Percentiles rank a stretch among this genome's conserved stretches.
phyloP scores from a whole-genome alignment of 805 yeast species.

The Ogataea thermomethanolica region DNA sequence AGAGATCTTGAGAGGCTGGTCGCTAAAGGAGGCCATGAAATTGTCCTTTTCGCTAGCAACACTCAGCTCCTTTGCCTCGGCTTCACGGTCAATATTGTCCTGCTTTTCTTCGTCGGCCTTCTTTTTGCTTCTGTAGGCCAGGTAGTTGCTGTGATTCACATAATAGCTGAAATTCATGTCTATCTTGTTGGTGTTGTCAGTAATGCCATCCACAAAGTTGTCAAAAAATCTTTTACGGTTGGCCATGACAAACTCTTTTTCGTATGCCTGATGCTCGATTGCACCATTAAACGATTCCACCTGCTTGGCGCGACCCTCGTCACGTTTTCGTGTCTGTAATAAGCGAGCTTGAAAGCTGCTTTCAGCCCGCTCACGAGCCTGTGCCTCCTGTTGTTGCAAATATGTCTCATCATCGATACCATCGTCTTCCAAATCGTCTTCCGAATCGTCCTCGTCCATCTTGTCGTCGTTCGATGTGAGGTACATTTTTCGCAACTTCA shows the following conservation, averaged over 20 bases:
- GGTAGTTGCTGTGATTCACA: constrained; percentile 42
- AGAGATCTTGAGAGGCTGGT: constrained; percentile 23
- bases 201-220: constrained; percentile 28
- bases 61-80: constrained; percentile 29
- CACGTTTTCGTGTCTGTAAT: constrained; percentile 23
- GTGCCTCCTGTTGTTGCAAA: constrained; percentile 20
- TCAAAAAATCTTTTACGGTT: constrained; percentile 26
- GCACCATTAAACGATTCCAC: constrained; percentile 34
- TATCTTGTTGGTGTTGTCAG: constrained; percentile 29
- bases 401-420: constrained; percentile 13
- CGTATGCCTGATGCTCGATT: constrained; percentile 28
- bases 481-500: constrained; percentile 43
- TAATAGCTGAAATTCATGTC: constrained; percentile 36
- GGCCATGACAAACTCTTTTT: constrained; percentile 16
- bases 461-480: constrained; percentile 26
- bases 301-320: constrained; percentile 29
- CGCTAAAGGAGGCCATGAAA: constrained; percentile 19
- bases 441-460: constrained; percentile 27
- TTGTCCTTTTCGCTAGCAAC: constrained; percentile 13
- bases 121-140: constrained; percentile 36
- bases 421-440: constrained; percentile 20
- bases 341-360: constrained; percentile 13
- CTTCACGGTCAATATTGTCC: constrained; percentile 40
- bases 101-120: constrained; percentile 40
- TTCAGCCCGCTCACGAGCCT: constrained; percentile 21